Base-by-base conservation (phyloP, 2,329 filamentous ascomycete genomes). In the Microcera coccophila region DNA sequence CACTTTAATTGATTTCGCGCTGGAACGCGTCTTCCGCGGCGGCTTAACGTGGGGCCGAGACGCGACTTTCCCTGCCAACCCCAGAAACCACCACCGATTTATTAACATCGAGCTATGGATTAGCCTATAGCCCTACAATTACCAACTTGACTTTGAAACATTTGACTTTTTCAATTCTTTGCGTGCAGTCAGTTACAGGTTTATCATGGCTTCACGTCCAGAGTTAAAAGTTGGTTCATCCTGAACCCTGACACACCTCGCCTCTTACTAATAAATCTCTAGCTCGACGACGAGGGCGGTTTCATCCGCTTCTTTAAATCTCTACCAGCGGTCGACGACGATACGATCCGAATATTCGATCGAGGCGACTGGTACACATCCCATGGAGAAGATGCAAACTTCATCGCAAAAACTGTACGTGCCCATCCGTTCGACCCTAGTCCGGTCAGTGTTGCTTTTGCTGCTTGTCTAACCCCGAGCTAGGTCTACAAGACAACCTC, bases 401-500 rank as follows among this genome's bases (percentile, higher is more conserved):
- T 90, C 63, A 90, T 94, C 54, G 88, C 88, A 11, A 79, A 82
- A 51, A 87, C 84, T 15, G 85, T 85, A 66, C 48, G 73, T 16
- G n/a, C 24, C n/a, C n/a, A 17, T n/a, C 17, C 32, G 5, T 35
- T 11, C 5, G 7, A 35, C 15, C 20, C 16, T 8, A 11, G n/a
- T n/a, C n/a, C n/a, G n/a, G n/a, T n/a, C n/a, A n/a, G 18, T 26
- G 26, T 16, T 17, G 15, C 39, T 41, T 7, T 37, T n/a, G 19
- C 7, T 8, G 19, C n/a, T 34, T 16, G 33, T 47, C 35, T 39
- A 39, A 24, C 8, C n/a, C 8, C n/a, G 19, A 18, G 16, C 18
- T 41, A 87, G 83, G 86, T 97, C 46, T 98, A 98, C 78, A 95
- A 95, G 71, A 97, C 93, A 4, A 97, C 90, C 2, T 95, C 93